phyloP scores from a whole-genome alignment of 352 stramenopile species.

The Phytophthora capsici region DNA sequence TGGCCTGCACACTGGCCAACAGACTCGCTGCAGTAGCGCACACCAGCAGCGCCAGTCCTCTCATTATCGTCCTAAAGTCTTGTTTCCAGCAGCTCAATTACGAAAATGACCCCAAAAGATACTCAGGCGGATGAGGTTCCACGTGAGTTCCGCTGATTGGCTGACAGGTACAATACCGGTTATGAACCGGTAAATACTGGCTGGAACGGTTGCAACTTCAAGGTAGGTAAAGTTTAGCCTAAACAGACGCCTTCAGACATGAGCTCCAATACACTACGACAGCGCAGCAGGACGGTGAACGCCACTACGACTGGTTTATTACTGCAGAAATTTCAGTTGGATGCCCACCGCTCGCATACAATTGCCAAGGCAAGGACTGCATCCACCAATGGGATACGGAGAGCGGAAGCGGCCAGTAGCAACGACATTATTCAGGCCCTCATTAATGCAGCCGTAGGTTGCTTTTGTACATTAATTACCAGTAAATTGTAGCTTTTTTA shows the following conservation, averaged over 20 bases:
- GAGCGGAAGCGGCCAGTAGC: not conserved
- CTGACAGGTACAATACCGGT: slow-evolving; percentile 1
- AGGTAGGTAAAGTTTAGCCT: not conserved
- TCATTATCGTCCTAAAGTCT: slow-evolving; percentile 8
- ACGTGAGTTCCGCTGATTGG: slow-evolving; percentile 40
- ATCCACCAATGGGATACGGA: not conserved
- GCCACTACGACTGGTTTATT: slow-evolving; percentile 22
- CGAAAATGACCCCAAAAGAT: slow-evolving; percentile 18
- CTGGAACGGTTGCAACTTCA: slow-evolving; percentile 14
- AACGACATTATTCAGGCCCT: slow-evolving; percentile 26
- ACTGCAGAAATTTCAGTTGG: slow-evolving; percentile 25
- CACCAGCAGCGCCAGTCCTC: slow-evolving; percentile 29
- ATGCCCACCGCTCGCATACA: slow-evolving; percentile 9
- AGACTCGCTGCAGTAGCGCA: slow-evolving; percentile 42
- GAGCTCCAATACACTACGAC: slow-evolving; percentile 24
- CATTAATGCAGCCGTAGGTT: slow-evolving; percentile 33
- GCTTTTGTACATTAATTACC: not conserved
- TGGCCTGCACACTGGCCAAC: slow-evolving; percentile 38
- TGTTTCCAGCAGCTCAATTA: slow-evolving; percentile 14
- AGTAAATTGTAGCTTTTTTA: not conserved
- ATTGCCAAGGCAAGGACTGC: slow-evolving; percentile 5
- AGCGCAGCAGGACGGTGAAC: slow-evolving; percentile 14
- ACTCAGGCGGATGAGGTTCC: slow-evolving; percentile 8
- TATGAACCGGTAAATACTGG: not conserved
- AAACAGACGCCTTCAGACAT: slow-evolving; percentile 15